These are phyloP conservation scores for Sporisorium iseilematis-ciliati DNA, from an alignment of 1,284 basidiomycete genomes.

Conservation along the genomic window DNA sequence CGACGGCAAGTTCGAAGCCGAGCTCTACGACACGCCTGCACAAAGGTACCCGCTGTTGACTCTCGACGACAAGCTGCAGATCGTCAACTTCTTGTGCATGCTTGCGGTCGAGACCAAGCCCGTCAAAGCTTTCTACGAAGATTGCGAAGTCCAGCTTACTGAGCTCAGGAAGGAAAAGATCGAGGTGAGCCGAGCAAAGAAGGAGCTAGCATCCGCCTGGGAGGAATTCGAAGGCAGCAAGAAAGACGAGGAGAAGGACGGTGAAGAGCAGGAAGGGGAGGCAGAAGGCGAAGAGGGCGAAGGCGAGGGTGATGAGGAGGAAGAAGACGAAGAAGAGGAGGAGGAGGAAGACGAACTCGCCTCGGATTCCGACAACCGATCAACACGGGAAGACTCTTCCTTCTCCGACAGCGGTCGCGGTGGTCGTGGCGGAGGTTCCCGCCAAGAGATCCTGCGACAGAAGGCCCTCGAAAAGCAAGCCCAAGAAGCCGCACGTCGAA, in stretches of 20 bases:
- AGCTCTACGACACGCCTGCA: slow-evolving; percentile 58
- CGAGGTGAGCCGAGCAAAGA: slow-evolving; percentile 88
- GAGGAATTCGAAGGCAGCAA: slow-evolving; percentile 73
- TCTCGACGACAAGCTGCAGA: slow-evolving; percentile 82
- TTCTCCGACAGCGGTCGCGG: slow-evolving; percentile 32
- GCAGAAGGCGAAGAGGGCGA: slow-evolving; percentile 18
- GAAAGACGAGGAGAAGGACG: slow-evolving; percentile 28
- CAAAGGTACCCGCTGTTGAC: slow-evolving; percentile 80
- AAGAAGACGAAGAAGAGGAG: slow-evolving; percentile 53
- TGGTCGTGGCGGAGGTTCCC: slow-evolving; percentile 21
- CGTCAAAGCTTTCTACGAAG: slow-evolving; percentile 88
- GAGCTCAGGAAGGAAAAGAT: slow-evolving; percentile 94
- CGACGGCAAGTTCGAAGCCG: slow-evolving; percentile 50
- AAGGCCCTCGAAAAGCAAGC: slow-evolving; percentile 63
- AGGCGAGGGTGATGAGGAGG: slow-evolving; percentile 14
- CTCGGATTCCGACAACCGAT: slow-evolving; percentile 45
- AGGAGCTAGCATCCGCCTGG: slow-evolving; percentile 82
- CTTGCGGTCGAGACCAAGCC: slow-evolving; percentile 88
- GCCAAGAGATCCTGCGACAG: slow-evolving; percentile 65
- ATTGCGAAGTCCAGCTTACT: slow-evolving; percentile 87
- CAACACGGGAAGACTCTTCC: slow-evolving; percentile 48
- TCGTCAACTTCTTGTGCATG: slow-evolving; percentile 88
- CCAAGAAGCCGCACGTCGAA: slow-evolving; percentile 42
- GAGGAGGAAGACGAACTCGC: slow-evolving; percentile 56
- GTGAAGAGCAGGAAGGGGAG: slow-evolving; percentile 2